Base-by-base conservation (phyloP, 129 eudicot species). In the Gnaphalium uliginosum region DNA sequence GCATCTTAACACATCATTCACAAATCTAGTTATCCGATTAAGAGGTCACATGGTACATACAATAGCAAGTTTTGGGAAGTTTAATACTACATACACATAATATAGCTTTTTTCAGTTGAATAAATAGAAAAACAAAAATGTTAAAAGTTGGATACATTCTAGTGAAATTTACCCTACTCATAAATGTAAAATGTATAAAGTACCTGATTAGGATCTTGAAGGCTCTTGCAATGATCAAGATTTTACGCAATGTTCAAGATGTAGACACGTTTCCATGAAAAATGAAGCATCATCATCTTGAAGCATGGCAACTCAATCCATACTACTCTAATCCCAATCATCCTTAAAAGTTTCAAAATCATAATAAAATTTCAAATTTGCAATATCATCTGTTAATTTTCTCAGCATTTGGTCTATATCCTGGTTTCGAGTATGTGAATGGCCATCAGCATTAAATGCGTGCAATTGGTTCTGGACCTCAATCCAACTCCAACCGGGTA, bases 401-500 rank as follows among this genome's bases (percentile, higher is more conserved):
- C n/a, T 76, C 76, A 90, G 69, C 72, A 79, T 60, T 26, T 62
- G 64, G 61, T 81, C 83, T 67, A 93, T 86, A 37, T 86, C 87
- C 23, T 71, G 75, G 75, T 82, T 72, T 72, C 25, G 59, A 25
- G 88, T 83, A 80, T 93, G 96, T 37, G 92, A 86, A 82, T 53
- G 81, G 65, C 84, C 89, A 30, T 79, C 86, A 50, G 98, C 98
- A 71, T 85, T 90, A 76, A 93, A 93, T 15, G 92, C 69, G 73
- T 90, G 96, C 58, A 90, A 69, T 75, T 83, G 71, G 68, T 88
- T 77, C 57, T 79, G 78, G 27, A 93, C 76, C 80, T 93, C 96
- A 17, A 93, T 88, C 96, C 98, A 93, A 71, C 98, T 93, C 98
- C 96, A 93, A 79, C 98, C 96, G 0, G 98, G 98, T 9, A 90